phyloP scores from a whole-genome alignment of 768 basidiomycete genomes.

The Leucocoprinus leucothites region DNA sequence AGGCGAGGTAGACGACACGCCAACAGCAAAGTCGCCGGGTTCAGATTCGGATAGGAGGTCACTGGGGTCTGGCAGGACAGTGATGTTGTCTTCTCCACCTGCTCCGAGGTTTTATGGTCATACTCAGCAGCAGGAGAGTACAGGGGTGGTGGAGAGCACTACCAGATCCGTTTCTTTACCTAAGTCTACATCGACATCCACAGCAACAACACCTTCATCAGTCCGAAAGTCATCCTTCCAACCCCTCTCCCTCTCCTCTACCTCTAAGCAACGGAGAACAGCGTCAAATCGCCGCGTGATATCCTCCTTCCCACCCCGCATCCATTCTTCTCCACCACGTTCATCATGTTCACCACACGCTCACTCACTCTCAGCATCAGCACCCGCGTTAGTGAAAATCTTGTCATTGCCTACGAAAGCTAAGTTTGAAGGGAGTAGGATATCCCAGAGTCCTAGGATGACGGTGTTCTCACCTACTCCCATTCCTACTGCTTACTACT shows the following conservation, averaged over 20 bases:
- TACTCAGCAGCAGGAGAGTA: background rate
- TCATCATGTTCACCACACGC: constrained; percentile 8
- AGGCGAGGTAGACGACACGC: background rate
- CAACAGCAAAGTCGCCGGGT: background rate
- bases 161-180: background rate
- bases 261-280: constrained; percentile 1
- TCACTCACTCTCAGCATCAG: background rate
- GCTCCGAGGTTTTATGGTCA: too few species aligned
- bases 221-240: too few species aligned
- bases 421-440: background rate
- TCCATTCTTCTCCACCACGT: constrained; percentile 9
- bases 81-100: constrained; percentile 19
- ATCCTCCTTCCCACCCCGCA: constrained; percentile 14
- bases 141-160: too few species aligned
- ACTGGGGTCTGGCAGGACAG: constrained; percentile 12
- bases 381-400: background rate
- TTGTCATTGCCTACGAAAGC: constrained; percentile 4
- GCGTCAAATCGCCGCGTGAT: constrained; percentile 2
- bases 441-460: background rate
- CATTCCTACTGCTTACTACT: too few species aligned
- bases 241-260: too few species aligned
- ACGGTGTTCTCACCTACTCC: background rate
- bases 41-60: too few species aligned
- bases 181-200: background rate
- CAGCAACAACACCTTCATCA: too few species aligned